A percentile compares a stretch with the other conserved stretches of the same genome.
Conservation (phyloP, 2,329 filamentous ascomycete species). For the Teratosphaeria gauchensis region DNA sequence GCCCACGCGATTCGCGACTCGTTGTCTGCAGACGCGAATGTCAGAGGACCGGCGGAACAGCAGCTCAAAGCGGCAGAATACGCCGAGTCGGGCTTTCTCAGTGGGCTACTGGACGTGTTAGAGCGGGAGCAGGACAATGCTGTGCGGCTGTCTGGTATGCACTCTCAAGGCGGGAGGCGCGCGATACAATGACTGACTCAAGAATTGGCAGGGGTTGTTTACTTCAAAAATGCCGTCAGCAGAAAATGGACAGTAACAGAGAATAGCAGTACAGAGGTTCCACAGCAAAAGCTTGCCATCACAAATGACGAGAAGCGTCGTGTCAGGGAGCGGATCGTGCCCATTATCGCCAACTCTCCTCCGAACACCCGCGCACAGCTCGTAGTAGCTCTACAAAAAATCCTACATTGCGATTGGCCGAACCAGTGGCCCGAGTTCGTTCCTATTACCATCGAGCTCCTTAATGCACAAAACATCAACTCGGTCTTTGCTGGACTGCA, state of each 20-base stretch:
- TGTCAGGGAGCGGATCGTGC: slow-evolving; percentile 80
- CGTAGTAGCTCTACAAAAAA: slow-evolving; percentile 87
- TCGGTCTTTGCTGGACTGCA: slow-evolving; percentile 90
- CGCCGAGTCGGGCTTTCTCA: slow-evolving; percentile 74
- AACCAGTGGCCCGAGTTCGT: slow-evolving; percentile 90
- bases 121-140: slow-evolving; percentile 77
- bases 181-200: slow-evolving; percentile 15
- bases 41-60: background rate
- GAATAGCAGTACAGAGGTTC: slow-evolving; percentile 57
- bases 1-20: background rate
- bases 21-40: background rate
- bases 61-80: slow-evolving; percentile 52
- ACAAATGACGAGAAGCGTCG: slow-evolving; percentile 79
- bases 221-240: slow-evolving; percentile 94
- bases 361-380: slow-evolving; percentile 83
- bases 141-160: slow-evolving; percentile 75
- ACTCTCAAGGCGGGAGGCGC: background rate
- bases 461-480: slow-evolving; percentile 74
- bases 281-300: slow-evolving; percentile 55
- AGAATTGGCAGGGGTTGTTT: slow-evolving; percentile 66
- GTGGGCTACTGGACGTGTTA: slow-evolving; percentile 82
- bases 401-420: slow-evolving; percentile 92
- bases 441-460: slow-evolving; percentile 79
- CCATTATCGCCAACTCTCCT: slow-evolving; percentile 66
- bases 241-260: slow-evolving; percentile 62